Percentiles rank a stretch among this genome's conserved stretches.
phyloP scores from a whole-genome alignment of 208 protist genomes.

The Endotrypanum monterogeii region DNA sequence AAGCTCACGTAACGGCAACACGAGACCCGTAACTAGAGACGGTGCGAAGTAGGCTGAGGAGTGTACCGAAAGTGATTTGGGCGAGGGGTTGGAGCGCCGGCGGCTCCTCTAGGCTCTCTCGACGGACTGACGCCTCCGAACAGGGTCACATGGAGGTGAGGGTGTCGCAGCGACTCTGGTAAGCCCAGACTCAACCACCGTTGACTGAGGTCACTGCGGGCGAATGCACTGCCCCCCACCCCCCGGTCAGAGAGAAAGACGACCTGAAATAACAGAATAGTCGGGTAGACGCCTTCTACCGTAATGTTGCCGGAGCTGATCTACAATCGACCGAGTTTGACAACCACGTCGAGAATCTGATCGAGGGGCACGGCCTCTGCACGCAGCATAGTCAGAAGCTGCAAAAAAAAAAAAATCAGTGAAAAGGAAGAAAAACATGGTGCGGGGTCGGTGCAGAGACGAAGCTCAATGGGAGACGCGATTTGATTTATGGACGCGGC shows the following conservation, averaged over 20 bases:
- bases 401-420: too few relatives aligned
- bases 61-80: constrained; percentile 61
- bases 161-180: constrained; percentile 42
- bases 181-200: constrained; percentile 34
- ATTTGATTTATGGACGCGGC: constrained; percentile 33
- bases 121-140: constrained; percentile 38
- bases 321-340: constrained; percentile 73
- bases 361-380: constrained; percentile 63
- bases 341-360: constrained; percentile 70
- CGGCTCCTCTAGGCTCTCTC: constrained; percentile 33
- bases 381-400: constrained; percentile 49
- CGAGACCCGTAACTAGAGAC: constrained; percentile 49
- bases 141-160: constrained; percentile 48
- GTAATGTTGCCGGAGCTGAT: constrained; percentile 46
- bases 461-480: not conserved
- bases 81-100: constrained; percentile 51
- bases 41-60: constrained; percentile 46
- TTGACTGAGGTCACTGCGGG: constrained; percentile 2
- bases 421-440: too few relatives aligned
- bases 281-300: constrained; percentile 51
- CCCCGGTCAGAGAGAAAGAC: constrained; percentile 25
- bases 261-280: constrained; percentile 40
- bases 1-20: not conserved
- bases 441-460: constrained; percentile 1
- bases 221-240: constrained; percentile 19